phyloP scores from a whole-genome alignment of 371 early-diverging fungal species.

The Capniomyces stellatus region DNA sequence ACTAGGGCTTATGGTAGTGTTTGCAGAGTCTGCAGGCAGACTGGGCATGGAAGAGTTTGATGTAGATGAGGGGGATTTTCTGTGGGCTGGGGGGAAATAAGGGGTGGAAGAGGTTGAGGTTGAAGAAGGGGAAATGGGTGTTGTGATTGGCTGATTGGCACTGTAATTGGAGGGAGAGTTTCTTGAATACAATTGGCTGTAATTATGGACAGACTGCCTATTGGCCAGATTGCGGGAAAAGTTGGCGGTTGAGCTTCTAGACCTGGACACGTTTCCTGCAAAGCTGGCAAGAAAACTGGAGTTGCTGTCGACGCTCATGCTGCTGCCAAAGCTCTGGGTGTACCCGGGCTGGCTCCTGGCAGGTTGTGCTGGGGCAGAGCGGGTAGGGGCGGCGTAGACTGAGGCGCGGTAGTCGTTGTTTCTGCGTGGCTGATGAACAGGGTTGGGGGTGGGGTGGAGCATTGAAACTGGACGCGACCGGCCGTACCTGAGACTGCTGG shows the following conservation, averaged over 20 bases:
- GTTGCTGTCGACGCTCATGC: conserved; percentile 5
- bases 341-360: conserved; percentile 8
- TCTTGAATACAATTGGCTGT: too few relatives aligned
- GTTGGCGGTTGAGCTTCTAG: too few relatives aligned
- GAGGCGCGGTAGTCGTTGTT: neutral
- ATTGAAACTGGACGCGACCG: conserved; percentile 19
- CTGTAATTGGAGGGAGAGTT: too few relatives aligned
- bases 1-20: neutral
- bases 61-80: neutral
- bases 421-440: conserved; percentile 8
- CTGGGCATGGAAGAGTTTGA: neutral
- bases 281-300: conserved; percentile 3
- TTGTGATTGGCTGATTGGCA: too few relatives aligned
- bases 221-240: too few relatives aligned
- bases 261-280: too few relatives aligned
- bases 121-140: too few relatives aligned
- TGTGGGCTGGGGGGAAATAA: neutral
- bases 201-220: too few relatives aligned
- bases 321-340: too few relatives aligned
- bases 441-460: conserved; percentile 12
- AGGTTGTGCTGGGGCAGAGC: conserved; percentile 4
- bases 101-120: too few relatives aligned
- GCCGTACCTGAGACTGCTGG: conserved; percentile 3
- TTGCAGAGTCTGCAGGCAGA: neutral
- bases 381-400: conserved; percentile 7